A percentile compares a stretch with the other conserved stretches of the same genome.
Evolutionary conservation across 2,329 filamentous ascomycete genomes (phyloP).

Genomic region (Coleophoma cylindrospora): DNA sequence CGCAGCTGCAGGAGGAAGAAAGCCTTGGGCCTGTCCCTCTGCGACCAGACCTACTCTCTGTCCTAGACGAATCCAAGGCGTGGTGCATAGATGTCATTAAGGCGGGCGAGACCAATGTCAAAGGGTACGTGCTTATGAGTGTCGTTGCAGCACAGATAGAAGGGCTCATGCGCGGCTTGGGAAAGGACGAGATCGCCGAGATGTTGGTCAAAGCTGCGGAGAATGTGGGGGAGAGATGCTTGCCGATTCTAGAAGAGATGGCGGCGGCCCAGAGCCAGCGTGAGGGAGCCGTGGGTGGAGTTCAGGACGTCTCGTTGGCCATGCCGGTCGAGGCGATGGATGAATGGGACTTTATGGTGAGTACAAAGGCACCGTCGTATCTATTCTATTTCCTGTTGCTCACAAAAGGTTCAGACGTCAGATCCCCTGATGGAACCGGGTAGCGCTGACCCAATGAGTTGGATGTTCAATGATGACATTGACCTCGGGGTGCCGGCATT

Average conservation of each 20-base stretch:
- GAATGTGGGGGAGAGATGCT: slow-evolving; percentile 27
- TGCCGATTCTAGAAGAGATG: slow-evolving; percentile 29
- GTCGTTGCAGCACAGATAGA: slow-evolving; percentile 37
- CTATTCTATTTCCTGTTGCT: not conserved
- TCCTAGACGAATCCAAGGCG: slow-evolving; percentile 33
- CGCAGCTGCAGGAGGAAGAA: slow-evolving; percentile 35
- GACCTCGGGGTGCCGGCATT: too few species aligned
- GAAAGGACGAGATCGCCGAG: slow-evolving; percentile 27
- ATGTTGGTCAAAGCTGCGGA: slow-evolving; percentile 33
- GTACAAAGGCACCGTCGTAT: slow-evolving; percentile 9
- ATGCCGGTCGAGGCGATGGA: slow-evolving; percentile 23
- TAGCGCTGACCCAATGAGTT: slow-evolving; percentile 12
- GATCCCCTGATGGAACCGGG: slow-evolving; percentile 22
- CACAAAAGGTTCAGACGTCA: slow-evolving; percentile 20
- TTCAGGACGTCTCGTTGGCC: slow-evolving; percentile 18
- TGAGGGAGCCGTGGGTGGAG: slow-evolving; percentile 4
- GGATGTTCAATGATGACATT: slow-evolving; percentile 12
- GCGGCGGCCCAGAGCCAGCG: slow-evolving; percentile 11
- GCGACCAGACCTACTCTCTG: slow-evolving; percentile 35
- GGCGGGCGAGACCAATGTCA: slow-evolving; percentile 39
- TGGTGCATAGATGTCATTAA: slow-evolving; percentile 31
- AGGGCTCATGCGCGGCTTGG: slow-evolving; percentile 31
- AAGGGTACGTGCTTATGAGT: slow-evolving; percentile 29
- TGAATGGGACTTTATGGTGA: slow-evolving; percentile 39
- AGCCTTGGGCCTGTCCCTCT: slow-evolving; percentile 28